Evolutionary conservation across 805 yeast species (phyloP), one percentile per base, ranked within the genome.

Genomic region (Groenewaldozyma tartarivorans): DNA sequence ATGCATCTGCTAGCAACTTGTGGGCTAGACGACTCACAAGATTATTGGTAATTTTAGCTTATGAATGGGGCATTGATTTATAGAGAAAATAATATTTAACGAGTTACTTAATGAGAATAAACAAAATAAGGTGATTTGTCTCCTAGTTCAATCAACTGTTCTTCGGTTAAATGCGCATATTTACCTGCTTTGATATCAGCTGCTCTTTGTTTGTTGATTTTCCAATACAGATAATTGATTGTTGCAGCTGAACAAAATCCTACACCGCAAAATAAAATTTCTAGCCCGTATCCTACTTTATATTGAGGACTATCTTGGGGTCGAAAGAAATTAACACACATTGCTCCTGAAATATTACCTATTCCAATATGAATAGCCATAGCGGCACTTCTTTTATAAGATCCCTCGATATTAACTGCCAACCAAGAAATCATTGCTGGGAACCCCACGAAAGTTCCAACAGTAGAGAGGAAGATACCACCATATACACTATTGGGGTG

Each of bases 311-410:
- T n/a, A 36, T 40, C 43, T 15, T 40, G 18, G 4, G 43, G 13
- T 6, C 43, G 20, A 35, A 35, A 40, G 17, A 35, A 40, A 36
- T 40, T 40, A 19, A 24, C n/a, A 34, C 57, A 41, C 37, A 51
- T 47, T 17, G 76, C 75, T 47, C 81, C 81, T 36, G 80, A 81
- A 48, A 75, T 71, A 57, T 76, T 76, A 45, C 81, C 82, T 50
- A 76, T 72, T 2, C 81, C 81, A 52, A 75, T 68, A 47, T 74
- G 74, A 60, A 71, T 63, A 4, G 74, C 75, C 32, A 75, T 65
- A 16, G 73, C 75, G 15, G 69, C 69, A 20, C 70, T 65, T 46
- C 76, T 73, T 54, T 79, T 63, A 24, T 68, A 55, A 50, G 75
- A 78, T 11, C 80, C 79, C n/a, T 72, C 71, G 44, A 69, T 66